A percentile compares a stretch with the other conserved stretches of the same genome.
Evolutionary conservation across 2,329 filamentous ascomycete species (phyloP).

Genomic region (Paraphaeosphaeria sporulosa): DNA sequence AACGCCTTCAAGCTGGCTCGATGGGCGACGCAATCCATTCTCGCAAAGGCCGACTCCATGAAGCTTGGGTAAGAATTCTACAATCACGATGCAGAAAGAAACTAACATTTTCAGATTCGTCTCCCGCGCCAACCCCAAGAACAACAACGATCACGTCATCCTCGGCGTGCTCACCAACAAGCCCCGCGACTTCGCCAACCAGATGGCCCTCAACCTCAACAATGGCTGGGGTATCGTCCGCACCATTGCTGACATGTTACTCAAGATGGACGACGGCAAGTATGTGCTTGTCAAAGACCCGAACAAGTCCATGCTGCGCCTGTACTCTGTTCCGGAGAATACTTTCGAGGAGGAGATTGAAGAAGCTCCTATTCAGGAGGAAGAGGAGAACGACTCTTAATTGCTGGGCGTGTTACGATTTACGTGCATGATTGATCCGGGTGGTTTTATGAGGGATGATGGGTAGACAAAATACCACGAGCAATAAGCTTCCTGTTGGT

Average conservation of each 20-base stretch:
- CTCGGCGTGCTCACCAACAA: constrained; percentile 98
- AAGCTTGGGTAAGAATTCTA: constrained; percentile 80
- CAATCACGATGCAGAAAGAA: neutral
- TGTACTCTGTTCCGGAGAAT: constrained; percentile 88
- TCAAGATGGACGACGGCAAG: constrained; percentile 79
- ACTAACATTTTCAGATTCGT: constrained; percentile 74
- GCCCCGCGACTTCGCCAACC: constrained; percentile 91
- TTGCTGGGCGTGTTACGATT: constrained; percentile 22
- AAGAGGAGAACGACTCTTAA: constrained; percentile 54
- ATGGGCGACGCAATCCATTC: constrained; percentile 96
- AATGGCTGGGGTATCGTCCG: constrained; percentile 99
- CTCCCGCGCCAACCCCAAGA: constrained; percentile 90
- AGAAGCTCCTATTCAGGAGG: constrained; percentile 66
- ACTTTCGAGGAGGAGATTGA: constrained; percentile 93
- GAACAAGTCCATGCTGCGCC: constrained; percentile 91
- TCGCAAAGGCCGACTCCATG: constrained; percentile 97
- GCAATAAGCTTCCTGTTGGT: constrained; percentile 3
- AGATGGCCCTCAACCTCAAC: constrained; percentile 97
- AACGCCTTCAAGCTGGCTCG: constrained; percentile 98
- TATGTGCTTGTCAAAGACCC: constrained; percentile 86
- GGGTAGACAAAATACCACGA: constrained; percentile 30
- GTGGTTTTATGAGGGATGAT: constrained; percentile 25
- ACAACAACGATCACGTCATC: constrained; percentile 91
- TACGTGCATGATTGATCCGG: constrained; percentile 29
- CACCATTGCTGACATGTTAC: constrained; percentile 94